Base-by-base conservation (phyloP, 2,329 filamentous ascomycete genomes). In the Penicillium brevicompactum region DNA sequence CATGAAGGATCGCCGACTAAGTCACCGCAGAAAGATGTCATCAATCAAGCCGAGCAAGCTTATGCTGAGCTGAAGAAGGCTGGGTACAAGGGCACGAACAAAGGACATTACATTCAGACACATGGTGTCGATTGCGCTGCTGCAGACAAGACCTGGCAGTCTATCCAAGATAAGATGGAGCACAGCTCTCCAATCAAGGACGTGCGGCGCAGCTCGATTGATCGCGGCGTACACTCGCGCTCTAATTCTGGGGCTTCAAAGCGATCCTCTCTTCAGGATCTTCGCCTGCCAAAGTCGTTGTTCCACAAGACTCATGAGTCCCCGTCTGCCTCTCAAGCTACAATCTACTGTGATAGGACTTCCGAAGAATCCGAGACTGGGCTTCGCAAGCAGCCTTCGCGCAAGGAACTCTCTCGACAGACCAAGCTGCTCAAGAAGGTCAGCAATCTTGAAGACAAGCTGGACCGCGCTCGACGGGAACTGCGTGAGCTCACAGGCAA, bases 371-470 rank as follows among this genome's bases (percentile, higher is more conserved):
- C 60, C 8, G 68, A 68, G 10, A 55, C 56, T 7, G 65, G 64
- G 14, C 66, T 83, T 32, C 78, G 77, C 54, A 77, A 75, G 40
- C 76, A 80, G 22, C 77, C 78, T 2, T 84, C 82, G 2, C 82
- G 80, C 63, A 82, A 80, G 61, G 84, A 87, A 49, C 70, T 87
- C 5, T 75, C 80, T 47, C 81, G 79, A 62, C 82, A 86, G 62
- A 75, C 80, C 55, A 85, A 83, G 58, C 71, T 87, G 31, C 74
- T 78, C 40, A 85, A 84, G 70, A 79, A 82, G 49, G 84, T 87
- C 30, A 85, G 82, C 60, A 80, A 86, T 59, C 76, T 87, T 11
- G 84, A 87, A 62, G 68, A 74, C 11, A 85, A 86, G 65, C 76
- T 87, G 30, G 74, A 82, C 14, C 76, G 77, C 34, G 83, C 83